phyloP scores from a whole-genome alignment of 2,329 filamentous ascomycete species.

The Monosporascus ibericus region DNA sequence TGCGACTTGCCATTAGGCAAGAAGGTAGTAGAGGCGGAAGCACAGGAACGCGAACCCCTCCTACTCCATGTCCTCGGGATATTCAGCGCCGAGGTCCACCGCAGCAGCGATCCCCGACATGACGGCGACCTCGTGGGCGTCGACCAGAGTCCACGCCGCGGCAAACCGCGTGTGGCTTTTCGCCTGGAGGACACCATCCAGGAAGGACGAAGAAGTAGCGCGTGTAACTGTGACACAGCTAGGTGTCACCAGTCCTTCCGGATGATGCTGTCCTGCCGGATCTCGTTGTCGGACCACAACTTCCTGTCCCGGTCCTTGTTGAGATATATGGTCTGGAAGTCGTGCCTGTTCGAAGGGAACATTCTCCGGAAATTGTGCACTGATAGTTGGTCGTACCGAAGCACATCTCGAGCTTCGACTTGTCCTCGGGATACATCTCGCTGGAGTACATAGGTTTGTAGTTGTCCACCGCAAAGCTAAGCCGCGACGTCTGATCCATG shows the following conservation, averaged over 20 bases:
- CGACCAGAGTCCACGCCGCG: conserved; percentile 60
- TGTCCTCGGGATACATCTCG: conserved; percentile 44
- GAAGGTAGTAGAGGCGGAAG: conserved; percentile 56
- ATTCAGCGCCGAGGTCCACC: conserved; percentile 59
- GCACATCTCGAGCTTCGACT: conserved; percentile 49
- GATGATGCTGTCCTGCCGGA: conserved; percentile 48
- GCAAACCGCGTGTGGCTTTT: conserved; percentile 55
- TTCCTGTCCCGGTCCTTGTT: conserved; percentile 49
- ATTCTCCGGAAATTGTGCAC: conserved; percentile 52
- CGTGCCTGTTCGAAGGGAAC: conserved; percentile 31
- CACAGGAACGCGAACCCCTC: conserved; percentile 55
- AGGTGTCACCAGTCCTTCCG: conserved; percentile 56
- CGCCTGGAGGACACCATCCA: conserved; percentile 61
- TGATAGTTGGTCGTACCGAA: conserved; percentile 50
- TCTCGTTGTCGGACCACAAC: conserved; percentile 48
- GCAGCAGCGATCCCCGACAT: conserved; percentile 64
- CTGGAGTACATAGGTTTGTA: conserved; percentile 51
- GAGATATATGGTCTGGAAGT: conserved; percentile 46
- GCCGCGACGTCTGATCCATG: conserved; percentile 32
- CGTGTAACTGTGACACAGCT: conserved; percentile 53
- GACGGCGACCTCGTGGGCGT: conserved; percentile 61
- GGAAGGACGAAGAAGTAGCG: conserved; percentile 57
- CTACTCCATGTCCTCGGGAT: conserved; percentile 57
- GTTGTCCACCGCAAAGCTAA: conserved; percentile 37
- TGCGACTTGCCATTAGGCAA: conserved; percentile 61